Evolutionary conservation across 805 yeast species (phyloP), one percentile per base, ranked within the genome.

Genomic region (Candida hungchunana): DNA sequence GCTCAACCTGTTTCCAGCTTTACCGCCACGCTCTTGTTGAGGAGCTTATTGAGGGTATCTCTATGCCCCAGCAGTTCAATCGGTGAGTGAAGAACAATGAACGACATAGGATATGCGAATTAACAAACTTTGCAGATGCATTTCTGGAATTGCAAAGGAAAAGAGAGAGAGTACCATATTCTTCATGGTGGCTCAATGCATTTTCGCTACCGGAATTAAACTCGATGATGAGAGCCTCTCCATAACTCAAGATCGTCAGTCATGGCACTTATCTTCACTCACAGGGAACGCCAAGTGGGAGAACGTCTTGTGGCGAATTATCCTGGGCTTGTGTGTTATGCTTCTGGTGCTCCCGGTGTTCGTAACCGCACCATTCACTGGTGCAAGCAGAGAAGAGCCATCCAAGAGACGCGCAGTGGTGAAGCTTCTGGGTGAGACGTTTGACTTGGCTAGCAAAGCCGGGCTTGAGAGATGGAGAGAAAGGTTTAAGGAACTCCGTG

Each of bases 391-490:
- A n/a, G n/a, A n/a, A n/a, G n/a, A n/a, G n/a, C n/a, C n/a, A n/a
- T n/a, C n/a, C n/a, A n/a, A n/a, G n/a, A n/a, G n/a, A n/a, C n/a
- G n/a, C n/a, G n/a, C n/a, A n/a, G n/a, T 28, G 7, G 11, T 18
- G 7, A 14, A 13, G 5, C 6, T 13, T 5, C 18, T 16, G 11
- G 36, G 25, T 16, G 40, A 44, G 15, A 26, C 10, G 14, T 42
- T 14, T 16, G 40, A 44, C 17, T 36, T 44, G 34, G 19, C 36
- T 4, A 34, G 27, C n/a, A 13, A 33, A 22, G 19, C 15, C 2
- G 46, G 38, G 16, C 36, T 31, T 18, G 18, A 34, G 14, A 18
- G 31, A 13, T 41, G 48, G 48, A 41, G 19, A 19, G 32, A 28
- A 6, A 31, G 32, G 26, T 42, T 39, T 34, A 31, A 38, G 26